These are phyloP conservation scores for Periconia digitata DNA, from an alignment of 2,329 filamentous ascomycete species.

Conservation along the genomic window DNA sequence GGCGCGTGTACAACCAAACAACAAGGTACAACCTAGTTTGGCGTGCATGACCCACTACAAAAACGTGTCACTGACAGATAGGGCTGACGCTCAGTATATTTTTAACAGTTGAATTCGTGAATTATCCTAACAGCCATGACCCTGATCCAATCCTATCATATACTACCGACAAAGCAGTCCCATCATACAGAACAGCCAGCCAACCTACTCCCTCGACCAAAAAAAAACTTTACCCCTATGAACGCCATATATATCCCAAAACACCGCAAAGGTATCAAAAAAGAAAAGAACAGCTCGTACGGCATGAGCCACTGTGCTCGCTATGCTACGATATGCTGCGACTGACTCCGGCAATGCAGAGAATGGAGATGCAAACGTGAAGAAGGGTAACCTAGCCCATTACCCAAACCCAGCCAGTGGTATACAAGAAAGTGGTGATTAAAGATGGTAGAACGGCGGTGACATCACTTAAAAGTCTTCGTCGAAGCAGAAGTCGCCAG, in stretches of 20 bases:
- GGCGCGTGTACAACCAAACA: too few relatives aligned
- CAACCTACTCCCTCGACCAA: conserved; percentile 13
- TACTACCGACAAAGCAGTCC: background rate
- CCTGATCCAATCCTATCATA: conserved; percentile 2
- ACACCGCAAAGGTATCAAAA: conserved; percentile 25
- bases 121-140: conserved; percentile 20
- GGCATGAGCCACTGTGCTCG: conserved; percentile 3
- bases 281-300: conserved; percentile 27
- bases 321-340: conserved; percentile 16
- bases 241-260: conserved; percentile 12
- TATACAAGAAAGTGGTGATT: conserved; percentile 17
- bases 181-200: conserved; percentile 1
- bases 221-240: conserved; percentile 1
- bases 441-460: conserved; percentile 13
- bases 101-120: background rate
- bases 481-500: conserved; percentile 86
- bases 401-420: background rate
- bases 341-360: conserved; percentile 36
- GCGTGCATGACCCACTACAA: too few relatives aligned
- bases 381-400: conserved; percentile 29
- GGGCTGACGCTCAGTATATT: background rate
- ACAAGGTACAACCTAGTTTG: too few relatives aligned
- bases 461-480: conserved; percentile 80
- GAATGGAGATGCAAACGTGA: conserved; percentile 26
- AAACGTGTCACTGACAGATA: too few relatives aligned